Evolutionary conservation across 768 basidiomycete species (phyloP), one percentile per base, ranked within the genome.

Genomic region (Lentinula boryana): DNA sequence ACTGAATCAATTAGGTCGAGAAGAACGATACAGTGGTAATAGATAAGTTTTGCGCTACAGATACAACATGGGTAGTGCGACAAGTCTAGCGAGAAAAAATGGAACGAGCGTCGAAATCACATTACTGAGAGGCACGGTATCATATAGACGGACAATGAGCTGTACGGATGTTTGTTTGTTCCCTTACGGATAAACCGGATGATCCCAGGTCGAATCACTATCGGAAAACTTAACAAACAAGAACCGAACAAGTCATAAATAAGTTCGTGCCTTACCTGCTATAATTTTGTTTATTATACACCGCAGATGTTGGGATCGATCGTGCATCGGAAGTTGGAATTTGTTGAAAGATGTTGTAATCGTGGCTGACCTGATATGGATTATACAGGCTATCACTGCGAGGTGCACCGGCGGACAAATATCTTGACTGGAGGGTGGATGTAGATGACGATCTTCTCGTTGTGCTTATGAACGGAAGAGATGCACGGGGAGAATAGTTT

Each of bases 271-370:
- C 41, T 44, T 32, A 46, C 56, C 56, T 57, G 43, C 13, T 55
- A 35, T 36, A 53, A 53, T 18, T 32, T 10, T 16, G 54, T 21
- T 27, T 27, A 3, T 27, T 27, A 27, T 27, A 27, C 13, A 13
- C 36, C 36, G 40, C 12, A 12, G 44, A 21, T 31, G 49, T 51
- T n/a, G 58, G 58, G 6, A 36, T 38, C 4, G 58, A 60, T 21
- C 58, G 48, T 15, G 58, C 40, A 16, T 60, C 49, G 35, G 58
- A 60, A 12, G 58, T 60, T n/a, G 58, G 58, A 32, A 59, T 16
- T 15, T 56, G 36, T 3, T 56, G 58, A 16, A 38, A 56, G 9
- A 5, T 23, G 23, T 40, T 43, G 27, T 18, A 12, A 23, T 40
- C 23, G 23, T 18, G 8, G 13, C 23, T 32, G 13, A 31, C 35